Evolutionary conservation across 768 basidiomycete genomes (phyloP), one percentile per base, ranked within the genome.

Genomic region (Suillus alpinus): DNA sequence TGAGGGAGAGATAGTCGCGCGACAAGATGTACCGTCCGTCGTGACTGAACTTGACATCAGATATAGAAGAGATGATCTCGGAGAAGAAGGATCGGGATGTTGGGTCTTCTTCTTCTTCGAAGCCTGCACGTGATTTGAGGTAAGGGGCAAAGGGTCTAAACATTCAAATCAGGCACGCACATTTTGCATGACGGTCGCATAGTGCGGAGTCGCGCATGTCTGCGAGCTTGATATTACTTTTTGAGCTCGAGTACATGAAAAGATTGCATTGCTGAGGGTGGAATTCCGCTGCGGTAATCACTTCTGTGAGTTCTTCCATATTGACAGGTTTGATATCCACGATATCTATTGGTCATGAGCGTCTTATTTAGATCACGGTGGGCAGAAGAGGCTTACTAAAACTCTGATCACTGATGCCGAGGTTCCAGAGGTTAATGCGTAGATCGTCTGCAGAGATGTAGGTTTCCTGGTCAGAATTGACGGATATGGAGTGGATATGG

Each of bases 281-380:
- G 77, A 99, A 98, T 77, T 99, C 97, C 52, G 97, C 94, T 12
- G 96, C 94, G n/a, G 97, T 99, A 75, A 99, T 98, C 72, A 99
- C 97, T 74, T 99, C 97, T 16, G 97, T 98, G 58, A 99, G 82
- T 75, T 99, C 97, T 73, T 99, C 97, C 97, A 99, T 99, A 76
- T 99, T 99, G 69, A 94, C 87, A 2, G 97, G 97, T 74, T 99
- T 99, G 85, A 99, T 98, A 76, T 99, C 97, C 64, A 99, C 95
- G 70, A 99, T 98, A 77, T 99, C 97, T 99, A 68, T 13, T 56
- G 37, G 57, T 63, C 50, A 52, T 55, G 16, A 55, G 37, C 29
- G 18, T 39, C 16, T 9, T 18, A 29, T 18, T n/a, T 23, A 12
- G 29, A 26, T 43, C 32, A 12, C 6, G 16, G 49, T 34, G 60